Conservation (phyloP, 2,329 filamentous ascomycete genomes). For the Exophiala sp. region DNA sequence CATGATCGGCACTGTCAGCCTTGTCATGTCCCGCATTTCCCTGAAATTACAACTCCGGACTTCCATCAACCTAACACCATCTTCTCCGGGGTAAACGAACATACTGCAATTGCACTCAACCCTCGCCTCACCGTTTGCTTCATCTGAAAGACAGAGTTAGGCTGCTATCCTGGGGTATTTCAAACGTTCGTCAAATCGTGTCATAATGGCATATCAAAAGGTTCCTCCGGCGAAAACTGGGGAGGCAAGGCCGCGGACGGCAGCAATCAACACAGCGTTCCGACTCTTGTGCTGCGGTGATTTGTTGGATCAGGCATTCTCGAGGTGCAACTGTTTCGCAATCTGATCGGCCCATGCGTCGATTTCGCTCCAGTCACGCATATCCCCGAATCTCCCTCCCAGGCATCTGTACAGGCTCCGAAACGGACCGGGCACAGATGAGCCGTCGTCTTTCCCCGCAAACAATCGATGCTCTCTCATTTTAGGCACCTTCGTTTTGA, state of each 20-base stretch:
- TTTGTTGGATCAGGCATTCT: constrained; percentile 2
- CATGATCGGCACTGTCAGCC: no score
- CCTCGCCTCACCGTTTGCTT: background rate
- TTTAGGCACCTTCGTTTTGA: constrained; percentile 17
- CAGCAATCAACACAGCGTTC: background rate
- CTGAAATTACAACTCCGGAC: no score
- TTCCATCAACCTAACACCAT: background rate
- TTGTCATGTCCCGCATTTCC: no score
- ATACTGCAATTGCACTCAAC: background rate
- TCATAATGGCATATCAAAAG: background rate
- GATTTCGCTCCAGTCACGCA: constrained; percentile 21
- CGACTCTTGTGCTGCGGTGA: background rate
- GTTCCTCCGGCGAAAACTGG: background rate
- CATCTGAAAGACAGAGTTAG: background rate
- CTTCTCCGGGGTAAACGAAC: background rate
- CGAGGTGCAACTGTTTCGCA: constrained; percentile 19
- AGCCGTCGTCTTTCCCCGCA: constrained; percentile 18
- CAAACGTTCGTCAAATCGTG: background rate
- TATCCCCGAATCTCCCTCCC: constrained; percentile 20
- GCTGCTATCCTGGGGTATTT: background rate
- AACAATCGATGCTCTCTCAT: constrained; percentile 21
- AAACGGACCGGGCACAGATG: constrained; percentile 4
- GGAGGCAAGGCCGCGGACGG: no score
- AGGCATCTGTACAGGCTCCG: constrained; percentile 18
- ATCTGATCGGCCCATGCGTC: constrained; percentile 19